phyloP scores from a whole-genome alignment of 1,284 basidiomycete genomes.

The Moesziomyces parantarcticus region DNA sequence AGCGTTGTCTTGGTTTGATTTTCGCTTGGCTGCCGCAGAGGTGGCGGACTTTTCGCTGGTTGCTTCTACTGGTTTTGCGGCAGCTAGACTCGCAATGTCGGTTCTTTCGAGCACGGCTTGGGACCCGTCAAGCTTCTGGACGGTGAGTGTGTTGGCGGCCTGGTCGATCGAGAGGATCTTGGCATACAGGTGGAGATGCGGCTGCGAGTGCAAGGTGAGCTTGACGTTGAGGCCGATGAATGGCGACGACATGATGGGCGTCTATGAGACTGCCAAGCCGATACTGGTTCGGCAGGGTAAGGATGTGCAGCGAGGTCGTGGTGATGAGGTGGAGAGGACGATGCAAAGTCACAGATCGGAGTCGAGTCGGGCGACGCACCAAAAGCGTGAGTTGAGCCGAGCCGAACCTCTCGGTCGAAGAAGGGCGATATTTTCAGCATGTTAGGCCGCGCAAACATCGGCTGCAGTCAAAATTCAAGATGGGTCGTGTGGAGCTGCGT shows the following conservation, averaged over 20 bases:
- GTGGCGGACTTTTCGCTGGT: background rate
- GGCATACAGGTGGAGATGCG: constrained; percentile 19
- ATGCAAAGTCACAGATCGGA: background rate
- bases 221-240: constrained; percentile 47
- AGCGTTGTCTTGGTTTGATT: background rate
- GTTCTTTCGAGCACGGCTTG: constrained; percentile 28
- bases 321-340: background rate
- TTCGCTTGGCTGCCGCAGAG: background rate
- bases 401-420: no score
- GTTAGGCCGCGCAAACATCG: background rate
- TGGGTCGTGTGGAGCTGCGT: constrained; percentile 1
- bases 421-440: background rate
- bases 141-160: constrained; percentile 41
- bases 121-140: constrained; percentile 40
- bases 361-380: background rate
- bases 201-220: constrained; percentile 38
- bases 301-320: background rate
- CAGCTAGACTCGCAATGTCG: constrained; percentile 41
- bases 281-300: no score
- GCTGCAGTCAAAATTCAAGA: no score
- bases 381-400: background rate
- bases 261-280: background rate
- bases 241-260: constrained; percentile 29
- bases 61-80: constrained; percentile 9
- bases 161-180: constrained; percentile 46